Base-by-base conservation (phyloP, 169 alveolate species). In the Plasmodium inui region DNA sequence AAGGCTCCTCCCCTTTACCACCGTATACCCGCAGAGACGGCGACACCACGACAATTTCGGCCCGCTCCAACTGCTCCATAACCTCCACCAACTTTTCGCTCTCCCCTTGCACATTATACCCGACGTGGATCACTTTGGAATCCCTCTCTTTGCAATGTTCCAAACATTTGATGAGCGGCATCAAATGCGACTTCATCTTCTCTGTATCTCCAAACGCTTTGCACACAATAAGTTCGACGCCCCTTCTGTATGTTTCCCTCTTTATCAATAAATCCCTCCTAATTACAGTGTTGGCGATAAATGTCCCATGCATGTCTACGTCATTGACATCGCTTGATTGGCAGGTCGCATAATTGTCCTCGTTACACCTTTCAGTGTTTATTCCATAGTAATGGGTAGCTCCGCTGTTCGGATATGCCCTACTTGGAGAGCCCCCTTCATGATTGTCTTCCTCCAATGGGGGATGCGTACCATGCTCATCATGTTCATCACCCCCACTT, bases 151-250 rank as follows among this genome's bases (percentile, higher is more conserved):
- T 84, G 76, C 92, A 84, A 41, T 72, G 44, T 71, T 84, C 84
- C 76, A 84, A 19, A 28, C 92, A 84, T 44, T 84, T 84, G 55
- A 84, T 57, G 34, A 84, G 34, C 10, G 82, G 92, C 17, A 71
- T 12, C 78, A 71, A 71, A 41, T 22, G 22, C 10, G 79, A 84
- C 12, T 19, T 61, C 61, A 14, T 26, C 44, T 61, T n/a, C 7
- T 10, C 4, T 12, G 6, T 67, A 37, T 46, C 39, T 8, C 76
- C 84, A 72, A 84, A 84, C 17, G 84, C 73, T 72, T 84, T 84
- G 34, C 92, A 84, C 50, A 37, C 82, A 37, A 84, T 26, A 30
- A 57, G 44, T 37, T 30, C 74, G 14, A 26, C 44, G 53, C 19
- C 53, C 12, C 26, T 72, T 39, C 26, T 55, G 32, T 71, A 26